Base-by-base conservation (phyloP, 257 asterid species). In the Ehretia macrophylla region DNA sequence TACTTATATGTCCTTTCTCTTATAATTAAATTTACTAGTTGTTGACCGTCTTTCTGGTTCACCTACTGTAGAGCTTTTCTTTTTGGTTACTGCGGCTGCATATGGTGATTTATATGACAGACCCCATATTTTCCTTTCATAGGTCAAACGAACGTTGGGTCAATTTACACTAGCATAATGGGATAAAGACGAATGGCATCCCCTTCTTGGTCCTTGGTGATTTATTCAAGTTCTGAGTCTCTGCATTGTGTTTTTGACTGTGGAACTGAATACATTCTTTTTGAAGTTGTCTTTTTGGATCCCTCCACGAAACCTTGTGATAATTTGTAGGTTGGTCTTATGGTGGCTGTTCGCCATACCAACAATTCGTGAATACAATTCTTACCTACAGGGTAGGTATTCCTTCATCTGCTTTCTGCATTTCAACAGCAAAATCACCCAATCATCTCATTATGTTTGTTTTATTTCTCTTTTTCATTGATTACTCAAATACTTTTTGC, bases 101-200 rank as follows among this genome's bases (percentile, higher is more conserved):
- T 20, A 17, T 16, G 35, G 22, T 55, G 51, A 17, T 40, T 58
- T 21, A 37, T 17, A 49, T 13, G 27, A 8, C 9, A 49, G 50
- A 55, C 51, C 55, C 17, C n/a, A n/a, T n/a, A 55, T 23, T 22
- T 51, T 10, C 23, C 45, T 23, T 23, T 72, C 70, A 11, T 75
- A 92, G 99, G 96, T 92, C 4, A 88, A 75, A 76, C 81, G 97
- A 75, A 86, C 99, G 32, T 76, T 92, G 35, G 89, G 95, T 11
- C 99, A 92, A 56, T 92, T 88, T 62, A 92, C 99, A 51, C 99
- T 95, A 3, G 97, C 99, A 20, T 81, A 71, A 46, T 92, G 97
- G 99, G 97, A 92, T 73, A 92, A 92, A 77, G 97, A 92, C 55
- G 99, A 92, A 79, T 92, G 99, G 99, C 99, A 83, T 77, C 99